A percentile compares a stretch with the other conserved stretches of the same genome.
phyloP scores from a whole-genome alignment of 2,329 filamentous ascomycete genomes.

The Colletotrichum sp. region DNA sequence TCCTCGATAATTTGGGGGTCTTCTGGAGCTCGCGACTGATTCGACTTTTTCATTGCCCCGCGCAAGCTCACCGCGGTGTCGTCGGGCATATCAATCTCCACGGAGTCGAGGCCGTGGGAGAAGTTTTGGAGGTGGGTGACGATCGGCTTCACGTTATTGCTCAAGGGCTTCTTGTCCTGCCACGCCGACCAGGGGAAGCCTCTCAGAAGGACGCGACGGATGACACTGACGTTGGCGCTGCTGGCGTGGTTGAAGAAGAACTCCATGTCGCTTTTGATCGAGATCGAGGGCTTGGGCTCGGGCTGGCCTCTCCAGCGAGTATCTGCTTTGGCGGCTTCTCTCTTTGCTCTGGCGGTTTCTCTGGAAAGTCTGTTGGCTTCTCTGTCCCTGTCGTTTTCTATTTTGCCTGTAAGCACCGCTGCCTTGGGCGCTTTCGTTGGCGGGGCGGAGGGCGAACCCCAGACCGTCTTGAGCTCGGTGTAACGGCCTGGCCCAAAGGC shows the following conservation, averaged over 20 bases:
- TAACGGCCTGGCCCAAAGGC: neutral
- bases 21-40: neutral
- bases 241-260: neutral
- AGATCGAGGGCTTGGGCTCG: neutral
- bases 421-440: neutral
- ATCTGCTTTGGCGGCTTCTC: neutral
- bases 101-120: neutral
- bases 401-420: neutral
- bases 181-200: neutral
- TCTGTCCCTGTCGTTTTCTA: rapidly evolving
- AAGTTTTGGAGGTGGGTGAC: neutral
- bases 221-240: neutral
- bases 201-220: neutral
- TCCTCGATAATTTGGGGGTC: neutral
- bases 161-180: neutral
- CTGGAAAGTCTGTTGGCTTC: rapidly evolving
- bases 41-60: neutral
- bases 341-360: neutral
- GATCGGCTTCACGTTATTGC: neutral
- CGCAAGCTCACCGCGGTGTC: neutral
- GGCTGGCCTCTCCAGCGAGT: neutral
- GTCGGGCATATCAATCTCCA: neutral
- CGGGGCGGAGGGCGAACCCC: neutral
- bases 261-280: neutral
- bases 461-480: neutral